These are phyloP conservation scores for Cutaneotrichosporon sp. DNA, from an alignment of 1,284 basidiomycete species.

Conservation along the genomic window DNA sequence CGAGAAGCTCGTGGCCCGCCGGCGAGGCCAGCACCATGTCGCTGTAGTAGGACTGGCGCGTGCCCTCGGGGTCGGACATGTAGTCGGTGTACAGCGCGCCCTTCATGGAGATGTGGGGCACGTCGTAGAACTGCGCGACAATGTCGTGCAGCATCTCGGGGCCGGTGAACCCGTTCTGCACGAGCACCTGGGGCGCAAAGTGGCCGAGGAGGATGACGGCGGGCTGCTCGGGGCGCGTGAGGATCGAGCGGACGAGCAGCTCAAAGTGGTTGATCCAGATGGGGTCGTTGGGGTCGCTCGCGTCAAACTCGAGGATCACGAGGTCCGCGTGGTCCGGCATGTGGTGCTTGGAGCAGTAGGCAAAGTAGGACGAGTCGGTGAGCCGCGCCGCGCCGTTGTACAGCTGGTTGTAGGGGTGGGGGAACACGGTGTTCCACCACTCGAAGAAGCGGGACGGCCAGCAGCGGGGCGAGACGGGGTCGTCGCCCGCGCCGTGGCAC, in stretches of 20 bases:
- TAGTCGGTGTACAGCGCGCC: constrained; percentile 78
- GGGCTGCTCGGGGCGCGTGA: constrained; percentile 82
- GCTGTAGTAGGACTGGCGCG: constrained; percentile 68
- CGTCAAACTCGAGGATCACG: constrained; percentile 89
- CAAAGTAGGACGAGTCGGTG: constrained; percentile 88
- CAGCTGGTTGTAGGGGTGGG: constrained; percentile 88
- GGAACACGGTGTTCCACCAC: constrained; percentile 94
- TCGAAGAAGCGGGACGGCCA: constrained; percentile 91
- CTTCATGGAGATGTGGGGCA: constrained; percentile 80
- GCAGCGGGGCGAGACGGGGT: constrained; percentile 78
- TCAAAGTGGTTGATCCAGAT: constrained; percentile 65
- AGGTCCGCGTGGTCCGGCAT: constrained; percentile 88
- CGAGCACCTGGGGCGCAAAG: constrained; percentile 80
- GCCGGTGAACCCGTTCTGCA: constrained; percentile 75
- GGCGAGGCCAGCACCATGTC: constrained; percentile 79
- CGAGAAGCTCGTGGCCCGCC: constrained; percentile 75
- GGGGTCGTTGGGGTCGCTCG: constrained; percentile 76
- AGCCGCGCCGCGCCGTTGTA: constrained; percentile 93
- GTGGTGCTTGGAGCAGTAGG: constrained; percentile 86
- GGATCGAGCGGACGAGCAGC: constrained; percentile 76
- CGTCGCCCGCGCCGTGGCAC: constrained; percentile 90
- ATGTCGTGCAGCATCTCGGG: constrained; percentile 83
- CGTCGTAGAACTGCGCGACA: constrained; percentile 92
- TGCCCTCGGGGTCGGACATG: constrained; percentile 68
- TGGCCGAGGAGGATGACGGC: constrained; percentile 89